Conservation (phyloP, 1,139 yeast species). For the Candida frijolesensis region DNA sequence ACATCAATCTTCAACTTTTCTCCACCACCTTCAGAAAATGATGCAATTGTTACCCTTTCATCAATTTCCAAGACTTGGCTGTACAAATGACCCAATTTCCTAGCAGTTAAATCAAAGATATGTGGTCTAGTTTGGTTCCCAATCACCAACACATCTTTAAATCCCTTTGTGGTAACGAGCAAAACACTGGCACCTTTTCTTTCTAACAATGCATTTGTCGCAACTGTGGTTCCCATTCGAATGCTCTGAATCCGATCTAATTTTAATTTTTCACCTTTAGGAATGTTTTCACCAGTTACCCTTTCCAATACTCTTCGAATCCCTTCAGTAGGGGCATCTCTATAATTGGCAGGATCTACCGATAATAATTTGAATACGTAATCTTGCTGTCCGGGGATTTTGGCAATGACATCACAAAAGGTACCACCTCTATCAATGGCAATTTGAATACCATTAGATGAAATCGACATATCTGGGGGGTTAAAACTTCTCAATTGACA, state of each 20-base stretch:
- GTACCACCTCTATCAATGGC: conserved; percentile 77
- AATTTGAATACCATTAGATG: conserved; percentile 24
- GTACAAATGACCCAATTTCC: conserved; percentile 38
- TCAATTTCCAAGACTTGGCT: conserved; percentile 40
- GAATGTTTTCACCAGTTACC: conserved; percentile 51
- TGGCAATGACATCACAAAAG: conserved; percentile 76
- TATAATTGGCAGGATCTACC: conserved; percentile 83
- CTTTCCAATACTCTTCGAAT: conserved; percentile 74
- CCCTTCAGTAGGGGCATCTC: conserved; percentile 91
- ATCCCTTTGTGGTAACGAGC: conserved; percentile 53
- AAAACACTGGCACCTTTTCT: conserved; percentile 56
- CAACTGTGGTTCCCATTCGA: conserved; percentile 45
- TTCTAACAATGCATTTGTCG: conserved; percentile 45
- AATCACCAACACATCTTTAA: conserved; percentile 46
- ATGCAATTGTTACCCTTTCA: conserved; percentile 44
- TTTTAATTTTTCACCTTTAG: conserved; percentile 36
- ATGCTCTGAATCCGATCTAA: conserved; percentile 34
- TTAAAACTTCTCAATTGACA: background rate
- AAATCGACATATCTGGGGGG: background rate
- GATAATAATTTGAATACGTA: conserved; percentile 67
- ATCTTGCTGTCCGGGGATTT: conserved; percentile 44
- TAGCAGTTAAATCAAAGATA: conserved; percentile 41
- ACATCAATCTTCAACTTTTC: conserved; percentile 23
- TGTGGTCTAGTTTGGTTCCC: conserved; percentile 46
- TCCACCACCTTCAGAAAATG: conserved; percentile 47